Base-by-base conservation (phyloP, 495 filamentous ascomycete species). In the Letharia columbiana region DNA sequence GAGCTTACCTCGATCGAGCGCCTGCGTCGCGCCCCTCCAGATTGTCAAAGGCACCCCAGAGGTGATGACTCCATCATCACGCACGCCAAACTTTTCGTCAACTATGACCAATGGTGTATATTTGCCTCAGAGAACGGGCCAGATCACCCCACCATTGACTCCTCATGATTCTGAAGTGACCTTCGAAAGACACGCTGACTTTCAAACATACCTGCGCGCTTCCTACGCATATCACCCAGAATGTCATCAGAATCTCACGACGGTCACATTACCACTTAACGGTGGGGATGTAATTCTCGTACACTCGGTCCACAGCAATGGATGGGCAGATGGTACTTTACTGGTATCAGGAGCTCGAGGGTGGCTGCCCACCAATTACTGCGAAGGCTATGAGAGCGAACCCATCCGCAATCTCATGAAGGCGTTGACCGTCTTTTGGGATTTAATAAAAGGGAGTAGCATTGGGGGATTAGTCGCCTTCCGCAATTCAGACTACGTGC, bases 321-420 rank as follows among this genome's bases (percentile, higher is more conserved):
- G 95, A 71, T 99, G 95, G 95, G 95, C 94, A 50, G 95, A 99
- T 76, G 95, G 95, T 50, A 99, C 95, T n/a, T 80, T 96, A 56
- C 77, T 99, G 62, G 83, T 89, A 62, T 89, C 91, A 17, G 94
- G 93, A 23, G 88, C 88, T 64, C 84, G 95, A 71, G 95, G 95
- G 65, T 99, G 95, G 95, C 79, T 99, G 65, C 95, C 95, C 40
- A 98, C 95, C 5, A 99, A 99, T 75, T 98, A 98, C 74, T 99
- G 95, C 79, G 91, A 96, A 74, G 83, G 90, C 15, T 99, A 96
- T 74, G 90, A 96, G 68, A 88, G 91, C 58, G 80, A 91, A 31
- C 85, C 90, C 61, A 93, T 97, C 82, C 86, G 87, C 66, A 89
- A 84, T 66, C 82, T 98, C 41, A 80, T 99, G 37, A 90, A 90